These are phyloP conservation scores for Clarireedia hainanense DNA, from an alignment of 2,329 filamentous ascomycete genomes.

Conservation along the genomic window DNA sequence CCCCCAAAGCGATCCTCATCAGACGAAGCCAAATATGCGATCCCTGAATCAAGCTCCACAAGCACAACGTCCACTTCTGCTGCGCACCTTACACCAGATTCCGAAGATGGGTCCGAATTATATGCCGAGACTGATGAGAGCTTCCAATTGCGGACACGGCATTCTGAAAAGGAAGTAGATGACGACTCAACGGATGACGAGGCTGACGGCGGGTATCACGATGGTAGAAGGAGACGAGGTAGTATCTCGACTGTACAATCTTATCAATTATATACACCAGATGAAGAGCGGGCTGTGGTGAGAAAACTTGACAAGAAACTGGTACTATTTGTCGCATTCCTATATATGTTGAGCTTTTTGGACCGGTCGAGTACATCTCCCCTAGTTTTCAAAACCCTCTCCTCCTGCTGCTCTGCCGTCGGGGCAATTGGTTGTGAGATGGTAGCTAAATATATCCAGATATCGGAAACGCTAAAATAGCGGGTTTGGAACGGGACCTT, in stretches of 20 bases:
- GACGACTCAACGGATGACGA: background rate
- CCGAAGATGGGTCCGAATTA: background rate
- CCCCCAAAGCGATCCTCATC: background rate
- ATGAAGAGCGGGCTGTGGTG: slow-evolving; percentile 67
- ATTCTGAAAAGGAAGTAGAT: slow-evolving; percentile 2
- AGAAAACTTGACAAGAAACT: slow-evolving; percentile 70
- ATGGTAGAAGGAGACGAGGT: slow-evolving; percentile 14
- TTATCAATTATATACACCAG: slow-evolving; percentile 47
- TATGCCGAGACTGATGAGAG: background rate
- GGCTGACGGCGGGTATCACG: background rate
- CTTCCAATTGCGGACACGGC: background rate
- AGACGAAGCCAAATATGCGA: slow-evolving; percentile 7
- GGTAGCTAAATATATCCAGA: slow-evolving; percentile 31
- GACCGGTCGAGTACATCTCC: slow-evolving; percentile 66
- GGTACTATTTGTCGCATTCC: slow-evolving; percentile 70
- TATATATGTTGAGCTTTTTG: slow-evolving; percentile 80
- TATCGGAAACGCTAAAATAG: slow-evolving; percentile 56
- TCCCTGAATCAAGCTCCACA: slow-evolving; percentile 15
- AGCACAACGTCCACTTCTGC: slow-evolving; percentile 4
- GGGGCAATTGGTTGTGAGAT: background rate
- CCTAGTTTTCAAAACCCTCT: background rate
- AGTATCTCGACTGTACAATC: slow-evolving; percentile 31
- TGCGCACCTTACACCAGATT: background rate
- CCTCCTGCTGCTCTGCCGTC: background rate
- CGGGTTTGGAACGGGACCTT: slow-evolving; percentile 55